Conservation (phyloP, 345 rosid genomes). For the Brassica cretica region DNA sequence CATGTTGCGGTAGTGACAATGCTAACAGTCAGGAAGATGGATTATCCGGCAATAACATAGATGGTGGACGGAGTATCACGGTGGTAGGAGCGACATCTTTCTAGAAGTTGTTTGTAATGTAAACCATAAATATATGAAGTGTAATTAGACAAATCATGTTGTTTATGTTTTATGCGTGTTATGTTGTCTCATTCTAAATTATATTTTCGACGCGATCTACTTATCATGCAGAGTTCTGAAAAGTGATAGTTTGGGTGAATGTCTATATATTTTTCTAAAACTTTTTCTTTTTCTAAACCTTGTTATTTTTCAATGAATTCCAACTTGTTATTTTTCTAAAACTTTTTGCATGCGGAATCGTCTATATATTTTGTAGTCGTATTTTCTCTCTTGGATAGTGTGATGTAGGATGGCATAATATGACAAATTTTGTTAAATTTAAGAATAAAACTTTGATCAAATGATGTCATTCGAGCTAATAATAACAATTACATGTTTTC, state of each 20-base stretch:
- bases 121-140: constrained; percentile 7
- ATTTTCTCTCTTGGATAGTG: background rate
- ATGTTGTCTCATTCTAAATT: background rate
- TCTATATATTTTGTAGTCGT: background rate
- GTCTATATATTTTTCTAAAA: background rate
- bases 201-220: background rate
- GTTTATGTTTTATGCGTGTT: background rate
- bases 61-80: background rate
- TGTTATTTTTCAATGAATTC: no score
- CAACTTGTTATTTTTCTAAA: background rate
- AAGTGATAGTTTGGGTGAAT: background rate
- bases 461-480: background rate
- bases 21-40: constrained; percentile 31
- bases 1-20: constrained; percentile 33
- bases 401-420: background rate
- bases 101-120: constrained; percentile 24
- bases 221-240: background rate
- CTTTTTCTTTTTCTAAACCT: background rate
- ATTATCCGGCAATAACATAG: constrained; percentile 22
- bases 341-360: background rate
- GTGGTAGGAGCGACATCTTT: constrained; percentile 25
- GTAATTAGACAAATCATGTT: constrained; percentile 25
- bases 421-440: background rate
- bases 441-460: background rate
- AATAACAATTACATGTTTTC: background rate